Evolutionary conservation across 352 stramenopile genomes (phyloP).

Genomic region (Phytophthora hibernalis): DNA sequence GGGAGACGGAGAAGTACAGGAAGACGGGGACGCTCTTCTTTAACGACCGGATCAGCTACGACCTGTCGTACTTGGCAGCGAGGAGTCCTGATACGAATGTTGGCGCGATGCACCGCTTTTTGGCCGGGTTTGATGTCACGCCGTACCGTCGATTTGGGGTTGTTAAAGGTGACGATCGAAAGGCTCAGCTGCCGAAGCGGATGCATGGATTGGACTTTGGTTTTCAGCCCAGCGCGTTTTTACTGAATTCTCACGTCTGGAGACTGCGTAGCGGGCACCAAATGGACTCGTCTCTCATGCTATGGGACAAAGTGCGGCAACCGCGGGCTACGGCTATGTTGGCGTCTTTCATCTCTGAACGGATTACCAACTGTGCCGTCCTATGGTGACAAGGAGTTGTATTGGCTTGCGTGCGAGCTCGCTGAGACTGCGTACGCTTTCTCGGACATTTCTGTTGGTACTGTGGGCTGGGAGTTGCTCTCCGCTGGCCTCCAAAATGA

Average conservation of each 20-base stretch:
- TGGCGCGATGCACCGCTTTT: constrained; percentile 44
- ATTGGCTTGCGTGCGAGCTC: constrained; percentile 58
- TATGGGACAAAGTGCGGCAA: constrained; percentile 57
- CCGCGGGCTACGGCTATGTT: constrained; percentile 52
- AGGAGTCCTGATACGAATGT: constrained; percentile 9
- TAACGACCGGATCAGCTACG: constrained; percentile 59
- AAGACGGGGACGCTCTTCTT: constrained; percentile 63
- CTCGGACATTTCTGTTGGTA: constrained; percentile 44
- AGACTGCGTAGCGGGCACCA: constrained; percentile 49
- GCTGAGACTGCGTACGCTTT: constrained; percentile 59
- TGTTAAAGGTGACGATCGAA: neutral
- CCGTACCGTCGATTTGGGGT: constrained; percentile 19
- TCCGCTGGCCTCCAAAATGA: constrained; percentile 17
- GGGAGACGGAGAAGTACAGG: constrained; percentile 39
- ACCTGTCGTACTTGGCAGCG: constrained; percentile 38
- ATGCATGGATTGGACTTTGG: constrained; percentile 28
- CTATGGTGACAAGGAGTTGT: constrained; percentile 67
- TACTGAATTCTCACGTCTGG: constrained; percentile 48
- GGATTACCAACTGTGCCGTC: constrained; percentile 22
- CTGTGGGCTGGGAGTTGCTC: constrained; percentile 37
- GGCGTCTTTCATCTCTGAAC: constrained; percentile 48
- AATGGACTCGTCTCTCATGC: constrained; percentile 57
- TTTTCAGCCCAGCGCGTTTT: constrained; percentile 41
- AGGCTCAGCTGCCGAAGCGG: neutral
- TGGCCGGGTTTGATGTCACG: constrained; percentile 48